Conservation (phyloP, 768 basidiomycete species). For the Termitomyces sp. region DNA sequence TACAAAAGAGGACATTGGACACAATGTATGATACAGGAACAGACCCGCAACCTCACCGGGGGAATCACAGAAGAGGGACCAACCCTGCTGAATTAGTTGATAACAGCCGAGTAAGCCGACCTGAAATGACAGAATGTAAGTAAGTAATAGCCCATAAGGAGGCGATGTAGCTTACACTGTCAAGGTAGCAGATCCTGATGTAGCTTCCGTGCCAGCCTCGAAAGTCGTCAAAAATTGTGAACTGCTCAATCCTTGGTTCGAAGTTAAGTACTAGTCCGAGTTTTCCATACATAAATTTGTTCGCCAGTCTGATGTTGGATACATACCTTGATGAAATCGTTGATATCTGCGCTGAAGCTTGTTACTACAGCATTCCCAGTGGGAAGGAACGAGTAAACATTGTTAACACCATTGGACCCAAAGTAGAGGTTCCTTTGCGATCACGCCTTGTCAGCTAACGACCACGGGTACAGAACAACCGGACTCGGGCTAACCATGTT, state of each 20-base stretch:
- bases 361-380: slow-evolving; percentile 28
- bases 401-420: slow-evolving; percentile 49
- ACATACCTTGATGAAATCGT: slow-evolving; percentile 43
- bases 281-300: neutral
- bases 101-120: neutral
- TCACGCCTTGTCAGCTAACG: neutral
- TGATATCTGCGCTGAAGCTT: slow-evolving; percentile 50
- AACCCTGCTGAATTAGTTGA: neutral
- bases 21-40: neutral
- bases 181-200: slow-evolving; percentile 48
- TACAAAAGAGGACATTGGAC: neutral
- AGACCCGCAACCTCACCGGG: too few relatives aligned
- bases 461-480: neutral
- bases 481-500: slow-evolving; percentile 33
- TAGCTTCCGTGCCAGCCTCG: slow-evolving; percentile 62
- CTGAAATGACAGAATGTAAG: neutral
- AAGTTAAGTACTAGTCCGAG: slow-evolving; percentile 41
- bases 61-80: neutral
- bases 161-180: slow-evolving; percentile 35
- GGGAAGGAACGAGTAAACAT: slow-evolving; percentile 45
- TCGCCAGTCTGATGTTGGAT: neutral
- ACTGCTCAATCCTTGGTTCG: slow-evolving; percentile 35
- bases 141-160: neutral
- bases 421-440: slow-evolving; percentile 44
- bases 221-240: slow-evolving; percentile 54